Percentiles rank a stretch among this genome's conserved stretches.
These are phyloP conservation scores for Sungouiella blattae DNA, from an alignment of 805 yeast species.

Conservation along the genomic window DNA sequence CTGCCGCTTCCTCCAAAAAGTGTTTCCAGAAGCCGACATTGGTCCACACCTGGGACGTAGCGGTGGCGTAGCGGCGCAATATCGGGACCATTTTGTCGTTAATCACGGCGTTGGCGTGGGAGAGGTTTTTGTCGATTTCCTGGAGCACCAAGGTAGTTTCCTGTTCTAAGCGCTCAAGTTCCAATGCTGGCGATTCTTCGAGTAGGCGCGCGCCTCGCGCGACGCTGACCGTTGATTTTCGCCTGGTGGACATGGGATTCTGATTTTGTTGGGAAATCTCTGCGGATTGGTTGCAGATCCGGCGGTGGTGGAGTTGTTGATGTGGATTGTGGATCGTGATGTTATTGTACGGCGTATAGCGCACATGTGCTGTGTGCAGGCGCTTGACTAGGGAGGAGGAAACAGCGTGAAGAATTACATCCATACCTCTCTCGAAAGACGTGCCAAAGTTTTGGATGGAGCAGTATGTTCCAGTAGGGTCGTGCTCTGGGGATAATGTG, in stretches of 20 bases:
- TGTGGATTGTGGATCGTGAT: no score
- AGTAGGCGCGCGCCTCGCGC: slow-evolving; percentile 6
- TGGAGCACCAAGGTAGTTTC: slow-evolving; percentile 74
- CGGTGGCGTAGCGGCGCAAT: slow-evolving; percentile 55
- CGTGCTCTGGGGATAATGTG: no score
- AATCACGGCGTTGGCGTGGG: slow-evolving; percentile 63
- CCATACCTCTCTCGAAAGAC: no score
- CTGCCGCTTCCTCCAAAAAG: slow-evolving; percentile 73
- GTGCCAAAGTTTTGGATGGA: no score
- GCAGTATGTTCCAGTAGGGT: no score
- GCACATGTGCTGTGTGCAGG: no score
- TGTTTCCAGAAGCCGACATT: slow-evolving; percentile 73
- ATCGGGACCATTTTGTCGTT: slow-evolving; percentile 67
- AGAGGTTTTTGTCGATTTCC: slow-evolving; percentile 71
- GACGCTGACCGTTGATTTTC: slow-evolving; percentile 13
- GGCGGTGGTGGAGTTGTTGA: no score
- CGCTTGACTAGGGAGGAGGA: no score
- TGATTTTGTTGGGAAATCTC: neutral
- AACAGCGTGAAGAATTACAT: no score
- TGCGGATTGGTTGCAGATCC: no score
- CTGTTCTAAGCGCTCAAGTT: slow-evolving; percentile 67
- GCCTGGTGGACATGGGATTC: slow-evolving; percentile 11
- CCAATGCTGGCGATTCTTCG: slow-evolving; percentile 21
- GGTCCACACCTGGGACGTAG: slow-evolving; percentile 59
- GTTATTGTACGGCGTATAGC: no score